Conservation (phyloP, 345 rosid genomes). For the Stellera chamaejasme region DNA sequence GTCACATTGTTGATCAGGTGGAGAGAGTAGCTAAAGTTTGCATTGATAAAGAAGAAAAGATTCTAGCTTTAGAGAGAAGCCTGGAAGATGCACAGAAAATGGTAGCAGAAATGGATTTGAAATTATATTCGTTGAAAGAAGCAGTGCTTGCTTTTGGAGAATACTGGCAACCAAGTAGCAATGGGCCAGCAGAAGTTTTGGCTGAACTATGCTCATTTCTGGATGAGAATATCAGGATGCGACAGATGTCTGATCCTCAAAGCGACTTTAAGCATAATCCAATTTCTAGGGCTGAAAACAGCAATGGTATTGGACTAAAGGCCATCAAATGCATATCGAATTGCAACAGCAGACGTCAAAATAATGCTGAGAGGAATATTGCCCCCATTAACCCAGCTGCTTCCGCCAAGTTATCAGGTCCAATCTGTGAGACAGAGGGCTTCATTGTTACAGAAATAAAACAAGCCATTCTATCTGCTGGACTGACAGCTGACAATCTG, state of each 20-base stretch:
- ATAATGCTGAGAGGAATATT: slow-evolving; percentile 14
- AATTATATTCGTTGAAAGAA: slow-evolving; percentile 56
- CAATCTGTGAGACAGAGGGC: slow-evolving; percentile 6
- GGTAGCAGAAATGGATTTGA: slow-evolving; percentile 68
- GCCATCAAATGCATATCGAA: slow-evolving; percentile 51
- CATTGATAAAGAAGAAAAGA: slow-evolving; percentile 73
- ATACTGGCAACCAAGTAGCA: slow-evolving; percentile 29
- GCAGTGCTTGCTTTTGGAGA: slow-evolving; percentile 59
- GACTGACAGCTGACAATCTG: slow-evolving; percentile 16
- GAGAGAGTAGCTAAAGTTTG: slow-evolving; percentile 70
- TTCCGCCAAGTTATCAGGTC: slow-evolving; percentile 8
- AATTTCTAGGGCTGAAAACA: slow-evolving; percentile 37
- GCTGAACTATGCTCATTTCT: slow-evolving; percentile 23
- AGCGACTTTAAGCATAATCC: slow-evolving; percentile 28
- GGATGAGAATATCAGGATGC: slow-evolving; percentile 36
- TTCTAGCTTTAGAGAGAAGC: slow-evolving; percentile 63
- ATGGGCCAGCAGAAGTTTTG: slow-evolving; percentile 28
- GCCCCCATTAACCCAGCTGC: slow-evolving; percentile 3
- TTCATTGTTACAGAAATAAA: slow-evolving; percentile 35
- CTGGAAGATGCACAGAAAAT: slow-evolving; percentile 76
- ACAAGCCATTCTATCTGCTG: slow-evolving; percentile 23
- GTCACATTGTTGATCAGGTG: slow-evolving; percentile 52
- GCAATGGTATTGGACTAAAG: slow-evolving; percentile 36
- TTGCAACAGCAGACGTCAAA: slow-evolving; percentile 11
- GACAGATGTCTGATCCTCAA: slow-evolving; percentile 26